phyloP scores from a whole-genome alignment of 306 rosid species.

The Vigna trinervia region DNA sequence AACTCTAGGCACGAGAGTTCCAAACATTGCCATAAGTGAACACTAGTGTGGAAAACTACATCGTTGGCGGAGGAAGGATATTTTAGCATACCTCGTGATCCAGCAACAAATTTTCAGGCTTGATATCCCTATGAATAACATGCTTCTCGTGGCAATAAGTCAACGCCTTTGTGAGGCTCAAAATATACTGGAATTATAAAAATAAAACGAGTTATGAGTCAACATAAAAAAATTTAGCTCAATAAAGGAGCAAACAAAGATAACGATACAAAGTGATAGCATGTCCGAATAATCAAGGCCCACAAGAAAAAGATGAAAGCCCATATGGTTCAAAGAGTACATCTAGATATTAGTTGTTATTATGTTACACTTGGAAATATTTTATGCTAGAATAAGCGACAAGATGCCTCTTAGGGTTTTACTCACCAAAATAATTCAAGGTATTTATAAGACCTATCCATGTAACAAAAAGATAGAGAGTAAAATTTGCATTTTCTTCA shows the following conservation, averaged over 20 bases:
- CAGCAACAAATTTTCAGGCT: conserved; percentile 86
- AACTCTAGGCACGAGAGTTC: conserved; percentile 5
- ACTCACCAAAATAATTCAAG: too few species aligned
- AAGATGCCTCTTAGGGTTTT: too few species aligned
- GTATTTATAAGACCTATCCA: too few species aligned
- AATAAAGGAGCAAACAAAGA: not conserved
- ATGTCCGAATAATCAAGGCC: too few species aligned
- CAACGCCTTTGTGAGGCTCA: conserved; percentile 78
- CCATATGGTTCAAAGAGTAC: too few species aligned
- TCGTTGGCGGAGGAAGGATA: conserved; percentile 16
- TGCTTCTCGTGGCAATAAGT: conserved; percentile 85
- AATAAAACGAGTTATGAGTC: conserved; percentile 19
- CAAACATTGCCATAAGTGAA: not conserved
- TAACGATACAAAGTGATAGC: not conserved
- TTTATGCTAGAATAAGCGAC: too few species aligned
- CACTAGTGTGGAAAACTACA: conserved; percentile 1
- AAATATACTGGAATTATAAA: conserved; percentile 62
- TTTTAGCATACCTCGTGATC: conserved; percentile 71
- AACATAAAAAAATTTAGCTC: not conserved
- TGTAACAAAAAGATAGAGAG: too few species aligned
- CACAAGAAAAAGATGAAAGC: too few species aligned
- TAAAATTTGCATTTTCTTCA: too few species aligned
- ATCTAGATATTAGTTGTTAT: too few species aligned
- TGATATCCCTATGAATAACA: conserved; percentile 91
- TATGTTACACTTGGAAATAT: too few species aligned